Conservation (phyloP, 371 early-diverging fungal species). For the Mucor circinelloides region DNA sequence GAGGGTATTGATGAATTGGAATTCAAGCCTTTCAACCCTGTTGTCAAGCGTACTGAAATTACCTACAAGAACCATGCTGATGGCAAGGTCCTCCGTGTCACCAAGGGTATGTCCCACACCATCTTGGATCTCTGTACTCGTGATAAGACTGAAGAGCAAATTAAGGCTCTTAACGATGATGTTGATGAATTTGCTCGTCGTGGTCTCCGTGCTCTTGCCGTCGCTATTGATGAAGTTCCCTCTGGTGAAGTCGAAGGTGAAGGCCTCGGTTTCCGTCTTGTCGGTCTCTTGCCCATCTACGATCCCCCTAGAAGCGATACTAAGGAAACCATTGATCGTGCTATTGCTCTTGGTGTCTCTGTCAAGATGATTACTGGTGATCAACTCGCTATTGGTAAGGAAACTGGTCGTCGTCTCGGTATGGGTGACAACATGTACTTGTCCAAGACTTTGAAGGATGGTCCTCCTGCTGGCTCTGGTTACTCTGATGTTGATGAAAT, state of each 20-base stretch:
- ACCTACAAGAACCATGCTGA: slow-evolving; percentile 67
- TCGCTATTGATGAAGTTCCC: slow-evolving; percentile 72
- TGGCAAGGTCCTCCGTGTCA: slow-evolving; percentile 65
- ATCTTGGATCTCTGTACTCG: slow-evolving; percentile 73
- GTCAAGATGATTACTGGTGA: slow-evolving; percentile 98
- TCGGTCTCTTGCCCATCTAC: slow-evolving; percentile 80
- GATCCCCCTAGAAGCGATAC: slow-evolving; percentile 90
- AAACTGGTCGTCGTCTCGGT: slow-evolving; percentile 79
- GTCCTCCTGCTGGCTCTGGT: slow-evolving; percentile 72
- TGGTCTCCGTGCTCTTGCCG: slow-evolving; percentile 87
- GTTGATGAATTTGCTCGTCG: slow-evolving; percentile 78
- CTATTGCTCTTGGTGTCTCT: slow-evolving; percentile 85
- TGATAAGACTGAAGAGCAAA: slow-evolving; percentile 66
- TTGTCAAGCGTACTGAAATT: slow-evolving; percentile 86
- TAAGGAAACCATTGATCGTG: slow-evolving; percentile 84
- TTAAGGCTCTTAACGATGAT: slow-evolving; percentile 63
- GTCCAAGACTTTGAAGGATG: slow-evolving; percentile 76
- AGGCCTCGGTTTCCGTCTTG: slow-evolving; percentile 56
- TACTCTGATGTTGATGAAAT: slow-evolving; percentile 78
- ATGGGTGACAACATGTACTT: slow-evolving; percentile 80
- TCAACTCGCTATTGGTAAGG: slow-evolving; percentile 90
- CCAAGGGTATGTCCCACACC: slow-evolving; percentile 80
- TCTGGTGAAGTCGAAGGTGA: slow-evolving; percentile 49
- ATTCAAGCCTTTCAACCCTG: slow-evolving; percentile 91
- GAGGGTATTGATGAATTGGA: slow-evolving; percentile 69